phyloP scores from a whole-genome alignment of 805 yeast genomes.

The Spathaspora arborariae region DNA sequence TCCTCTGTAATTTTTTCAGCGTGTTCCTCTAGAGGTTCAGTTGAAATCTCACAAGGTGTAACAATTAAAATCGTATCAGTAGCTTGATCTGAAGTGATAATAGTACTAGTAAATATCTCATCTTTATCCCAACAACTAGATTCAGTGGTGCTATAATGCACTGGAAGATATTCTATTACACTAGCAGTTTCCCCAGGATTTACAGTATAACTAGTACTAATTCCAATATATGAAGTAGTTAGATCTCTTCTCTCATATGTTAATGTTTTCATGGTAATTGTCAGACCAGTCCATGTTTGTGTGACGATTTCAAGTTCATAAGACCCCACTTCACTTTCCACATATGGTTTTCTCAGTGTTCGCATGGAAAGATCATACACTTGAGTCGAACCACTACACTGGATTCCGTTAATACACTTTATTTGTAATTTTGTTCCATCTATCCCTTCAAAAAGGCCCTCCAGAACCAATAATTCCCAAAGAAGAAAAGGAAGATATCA shows the following conservation, averaged over 20 bases:
- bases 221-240: slow-evolving; percentile 12
- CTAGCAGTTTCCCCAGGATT: slow-evolving; percentile 16
- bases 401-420: slow-evolving; percentile 8
- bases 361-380: slow-evolving; percentile 8
- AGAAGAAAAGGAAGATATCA: too few species aligned
- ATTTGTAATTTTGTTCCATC: slow-evolving; percentile 10
- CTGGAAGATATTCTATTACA: slow-evolving; percentile 10
- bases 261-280: slow-evolving; percentile 11
- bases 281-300: slow-evolving; percentile 17
- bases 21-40: too few species aligned
- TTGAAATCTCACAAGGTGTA: too few species aligned
- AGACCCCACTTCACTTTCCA: slow-evolving; percentile 7
- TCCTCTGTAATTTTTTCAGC: too few species aligned
- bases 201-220: slow-evolving; percentile 11
- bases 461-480: too few species aligned
- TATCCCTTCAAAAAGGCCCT: slow-evolving; percentile 1
- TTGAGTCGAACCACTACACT: too few species aligned
- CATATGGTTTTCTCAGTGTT: slow-evolving; percentile 9
- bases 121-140: background rate
- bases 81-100: background rate
- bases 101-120: background rate
- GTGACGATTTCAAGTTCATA: slow-evolving; percentile 13
- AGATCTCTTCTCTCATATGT: slow-evolving; percentile 4
- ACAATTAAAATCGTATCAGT: too few species aligned
- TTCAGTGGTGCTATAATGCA: slow-evolving; percentile 55